Percentiles rank a stretch among this genome's conserved stretches.
Evolutionary conservation across 768 basidiomycete genomes (phyloP).

Genomic region (Trametes elegans): DNA sequence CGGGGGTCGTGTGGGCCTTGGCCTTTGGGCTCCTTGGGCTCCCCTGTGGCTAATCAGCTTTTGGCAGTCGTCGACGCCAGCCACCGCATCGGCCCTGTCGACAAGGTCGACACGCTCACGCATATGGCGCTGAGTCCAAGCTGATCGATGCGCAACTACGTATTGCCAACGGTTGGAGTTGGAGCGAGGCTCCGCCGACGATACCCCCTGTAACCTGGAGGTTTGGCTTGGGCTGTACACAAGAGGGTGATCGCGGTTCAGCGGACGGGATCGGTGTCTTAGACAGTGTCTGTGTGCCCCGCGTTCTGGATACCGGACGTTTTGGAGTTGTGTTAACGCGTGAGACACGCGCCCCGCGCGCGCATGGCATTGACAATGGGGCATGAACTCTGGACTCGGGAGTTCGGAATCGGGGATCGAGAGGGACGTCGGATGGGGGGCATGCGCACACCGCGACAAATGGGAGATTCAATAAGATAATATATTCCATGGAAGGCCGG

Average conservation of each 20-base stretch:
- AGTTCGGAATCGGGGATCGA: too few relatives aligned
- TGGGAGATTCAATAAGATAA: slow-evolving; percentile 19
- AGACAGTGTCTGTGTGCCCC: neutral
- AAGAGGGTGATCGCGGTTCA: too few relatives aligned
- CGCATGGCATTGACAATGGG: too few relatives aligned
- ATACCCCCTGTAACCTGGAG: too few relatives aligned
- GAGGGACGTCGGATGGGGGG: too few relatives aligned
- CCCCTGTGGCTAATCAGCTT: neutral
- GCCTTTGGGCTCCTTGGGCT: neutral
- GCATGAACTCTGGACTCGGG: too few relatives aligned
- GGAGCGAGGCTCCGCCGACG: neutral
- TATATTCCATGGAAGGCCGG: slow-evolving; percentile 22
- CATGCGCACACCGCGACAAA: neutral
- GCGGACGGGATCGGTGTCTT: too few relatives aligned
- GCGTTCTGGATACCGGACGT: neutral
- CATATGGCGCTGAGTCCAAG: slow-evolving; percentile 1
- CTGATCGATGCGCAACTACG: neutral
- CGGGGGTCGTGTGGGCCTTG: neutral
- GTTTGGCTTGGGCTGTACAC: too few relatives aligned
- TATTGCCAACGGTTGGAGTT: neutral
- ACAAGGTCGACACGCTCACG: neutral
- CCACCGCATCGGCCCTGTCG: neutral
- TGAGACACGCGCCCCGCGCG: too few relatives aligned
- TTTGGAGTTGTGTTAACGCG: too few relatives aligned
- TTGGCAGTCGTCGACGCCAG: neutral